Conservation (phyloP, 2,329 filamentous ascomycete species). For the Xylaria sp. region DNA sequence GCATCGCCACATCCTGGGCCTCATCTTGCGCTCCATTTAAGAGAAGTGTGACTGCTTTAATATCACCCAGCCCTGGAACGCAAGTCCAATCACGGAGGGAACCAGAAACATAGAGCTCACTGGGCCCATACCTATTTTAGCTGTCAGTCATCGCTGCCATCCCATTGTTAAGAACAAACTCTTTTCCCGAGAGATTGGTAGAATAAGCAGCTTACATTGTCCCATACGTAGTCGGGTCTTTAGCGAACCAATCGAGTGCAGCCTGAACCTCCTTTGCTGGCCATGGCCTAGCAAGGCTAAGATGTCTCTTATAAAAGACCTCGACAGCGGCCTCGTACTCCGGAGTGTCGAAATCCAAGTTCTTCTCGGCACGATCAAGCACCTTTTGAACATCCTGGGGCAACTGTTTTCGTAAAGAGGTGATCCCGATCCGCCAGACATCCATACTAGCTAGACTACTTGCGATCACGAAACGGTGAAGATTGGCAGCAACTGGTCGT, state of each 20-base stretch:
- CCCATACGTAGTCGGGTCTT: constrained; percentile 48
- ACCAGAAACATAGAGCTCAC: constrained; percentile 36
- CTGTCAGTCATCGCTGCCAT: too few relatives aligned
- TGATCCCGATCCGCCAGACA: constrained; percentile 37
- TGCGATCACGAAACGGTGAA: constrained; percentile 45
- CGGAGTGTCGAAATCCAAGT: constrained; percentile 42
- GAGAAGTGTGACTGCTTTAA: constrained; percentile 43
- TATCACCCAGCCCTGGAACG: too few relatives aligned
- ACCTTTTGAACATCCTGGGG: constrained; percentile 26
- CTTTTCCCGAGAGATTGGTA: too few relatives aligned
- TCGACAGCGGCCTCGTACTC: constrained; percentile 48
- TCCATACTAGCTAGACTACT: constrained; percentile 49
- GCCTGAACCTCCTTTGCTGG: constrained; percentile 44
- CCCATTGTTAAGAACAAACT: too few relatives aligned
- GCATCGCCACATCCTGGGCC: constrained; percentile 49
- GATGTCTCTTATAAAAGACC: constrained; percentile 47
- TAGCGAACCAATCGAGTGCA: constrained; percentile 46
- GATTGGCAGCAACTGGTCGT: constrained; percentile 18
- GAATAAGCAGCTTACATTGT: constrained; percentile 44
- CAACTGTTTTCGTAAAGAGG: constrained; percentile 29
- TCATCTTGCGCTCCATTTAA: constrained; percentile 51
- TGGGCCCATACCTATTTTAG: constrained; percentile 35
- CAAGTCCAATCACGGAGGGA: constrained; percentile 45
- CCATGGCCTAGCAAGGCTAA: constrained; percentile 34
- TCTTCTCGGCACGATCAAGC: constrained; percentile 37